Evolutionary conservation across 2,329 filamentous ascomycete genomes (phyloP), one percentile per base, ranked within the genome.

Genomic region (Diaporthe velutina): DNA sequence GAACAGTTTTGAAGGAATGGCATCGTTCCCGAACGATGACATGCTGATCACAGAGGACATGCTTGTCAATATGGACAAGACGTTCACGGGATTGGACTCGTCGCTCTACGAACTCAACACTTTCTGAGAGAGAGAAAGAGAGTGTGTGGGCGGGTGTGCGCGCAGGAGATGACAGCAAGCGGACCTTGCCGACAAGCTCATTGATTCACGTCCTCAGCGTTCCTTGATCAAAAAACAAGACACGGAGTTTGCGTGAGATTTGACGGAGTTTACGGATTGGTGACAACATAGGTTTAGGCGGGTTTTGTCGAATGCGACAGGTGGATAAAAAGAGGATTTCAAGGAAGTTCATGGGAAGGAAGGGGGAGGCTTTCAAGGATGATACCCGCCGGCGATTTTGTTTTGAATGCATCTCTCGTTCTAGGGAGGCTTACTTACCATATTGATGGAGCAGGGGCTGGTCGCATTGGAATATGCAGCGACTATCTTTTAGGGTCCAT

Each of bases 81-180:
- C 88, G 0, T 89, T 90, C 76, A 79, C 85, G 17, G 60, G 66
- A 22, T 82, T 92, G 71, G 89, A 91, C 75, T 85, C 84, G 60
- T 82, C 81, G 9, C 76, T 86, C 19, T 89, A 85, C 78, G 83
- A 82, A 33, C 79, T 88, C 78, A 83, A 86, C 75, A 67, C 52
- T 33, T 42, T 64, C 12, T 72, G 58, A 52, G 35, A 28, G 40
- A 33, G 55, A 30, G 55, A 9, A 38, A 30, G 55, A 9, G 19
- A 6, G 13, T 28, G 19, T 35, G 30, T 25, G 40, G n/a, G n/a
- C n/a, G n/a, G n/a, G 15, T 22, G 50, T 8, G 8, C 12, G 28
- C 15, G 42, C 58, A n/a, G n/a, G 40, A 17, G 42, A 50, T 5
- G 64, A 38, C 48, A 38, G 45, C 45, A 40, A 38, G 64, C 64